Evolutionary conservation across 1,284 basidiomycete species (phyloP).

Genomic region (Cutaneotrichosporon cutaneum): DNA sequence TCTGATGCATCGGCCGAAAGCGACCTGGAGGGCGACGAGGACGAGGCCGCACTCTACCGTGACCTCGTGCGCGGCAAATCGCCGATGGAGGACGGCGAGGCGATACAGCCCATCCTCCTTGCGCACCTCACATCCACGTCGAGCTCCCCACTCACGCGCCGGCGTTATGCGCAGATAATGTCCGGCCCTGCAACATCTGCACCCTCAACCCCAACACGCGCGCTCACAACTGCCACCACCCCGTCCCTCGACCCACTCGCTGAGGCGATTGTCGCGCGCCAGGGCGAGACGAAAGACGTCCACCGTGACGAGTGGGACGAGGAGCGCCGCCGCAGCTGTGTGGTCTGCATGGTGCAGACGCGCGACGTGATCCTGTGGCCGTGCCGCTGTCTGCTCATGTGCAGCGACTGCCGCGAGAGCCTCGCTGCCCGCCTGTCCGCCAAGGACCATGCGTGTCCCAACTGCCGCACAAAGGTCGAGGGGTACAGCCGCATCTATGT

Average conservation of each 20-base stretch:
- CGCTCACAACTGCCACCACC: not conserved
- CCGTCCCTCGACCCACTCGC: not conserved
- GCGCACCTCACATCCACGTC: conserved; percentile 45
- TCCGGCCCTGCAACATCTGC: not conserved
- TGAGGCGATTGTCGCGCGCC: conserved; percentile 11
- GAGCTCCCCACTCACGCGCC: conserved; percentile 44
- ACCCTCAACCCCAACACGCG: not conserved
- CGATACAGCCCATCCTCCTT: conserved; percentile 47
- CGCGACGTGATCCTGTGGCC: conserved; percentile 52
- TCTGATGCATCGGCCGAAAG: conserved; percentile 16
- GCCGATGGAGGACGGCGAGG: conserved; percentile 17
- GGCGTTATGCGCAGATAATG: conserved; percentile 39
- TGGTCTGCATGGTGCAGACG: conserved; percentile 48
- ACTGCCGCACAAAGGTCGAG: conserved; percentile 38
- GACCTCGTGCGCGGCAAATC: conserved; percentile 27
- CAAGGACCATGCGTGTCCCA: conserved; percentile 49
- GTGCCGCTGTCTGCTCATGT: conserved; percentile 48
- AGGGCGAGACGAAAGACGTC: conserved; percentile 9
- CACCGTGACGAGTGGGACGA: conserved; percentile 43
- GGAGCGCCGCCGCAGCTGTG: conserved; percentile 43
- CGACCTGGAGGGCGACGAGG: conserved; percentile 23
- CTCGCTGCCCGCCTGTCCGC: conserved; percentile 43
- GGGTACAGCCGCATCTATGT: conserved; percentile 48
- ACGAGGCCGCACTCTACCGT: conserved; percentile 31
- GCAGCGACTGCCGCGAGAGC: conserved; percentile 50